Percentiles rank a stretch among this genome's conserved stretches.
phyloP scores from a whole-genome alignment of 1,284 basidiomycete genomes.

The Pseudozyma hubeiensis region DNA sequence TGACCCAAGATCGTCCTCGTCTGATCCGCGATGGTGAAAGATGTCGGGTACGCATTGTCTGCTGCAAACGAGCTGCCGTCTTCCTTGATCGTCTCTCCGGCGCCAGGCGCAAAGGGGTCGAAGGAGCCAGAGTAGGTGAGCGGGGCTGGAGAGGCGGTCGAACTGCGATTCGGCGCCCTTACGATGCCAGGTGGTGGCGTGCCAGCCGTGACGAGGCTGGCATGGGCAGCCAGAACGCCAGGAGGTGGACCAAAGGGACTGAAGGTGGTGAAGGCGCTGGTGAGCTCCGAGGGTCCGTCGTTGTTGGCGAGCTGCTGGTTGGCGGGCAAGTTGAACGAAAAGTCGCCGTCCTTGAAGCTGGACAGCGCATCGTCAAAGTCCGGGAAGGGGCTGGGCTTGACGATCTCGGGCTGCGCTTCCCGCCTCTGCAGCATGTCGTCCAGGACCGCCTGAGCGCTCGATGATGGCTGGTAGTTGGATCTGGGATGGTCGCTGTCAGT shows the following conservation, averaged over 20 bases:
- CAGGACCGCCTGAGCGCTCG: slow-evolving; percentile 81
- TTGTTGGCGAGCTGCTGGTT: slow-evolving; percentile 32
- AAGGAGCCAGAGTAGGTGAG: slow-evolving; percentile 64
- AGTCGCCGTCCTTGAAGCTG: slow-evolving; percentile 63
- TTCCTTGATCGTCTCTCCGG: slow-evolving; percentile 51
- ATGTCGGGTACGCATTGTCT: slow-evolving; percentile 26
- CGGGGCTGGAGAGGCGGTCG: slow-evolving; percentile 43
- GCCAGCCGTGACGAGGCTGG: slow-evolving; percentile 27
- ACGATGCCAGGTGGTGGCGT: slow-evolving; percentile 39
- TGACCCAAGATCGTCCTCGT: slow-evolving; percentile 53
- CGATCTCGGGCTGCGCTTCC: slow-evolving; percentile 78
- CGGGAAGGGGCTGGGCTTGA: slow-evolving; percentile 61
- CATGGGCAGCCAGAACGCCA: slow-evolving; percentile 38
- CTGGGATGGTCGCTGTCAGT: slow-evolving; percentile 71
- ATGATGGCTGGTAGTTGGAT: slow-evolving; percentile 84
- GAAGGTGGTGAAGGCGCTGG: slow-evolving; percentile 42
- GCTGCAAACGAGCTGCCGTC: slow-evolving; percentile 35
- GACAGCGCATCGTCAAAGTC: slow-evolving; percentile 64
- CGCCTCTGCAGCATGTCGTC: slow-evolving; percentile 84
- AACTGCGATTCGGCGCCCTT: slow-evolving; percentile 44
- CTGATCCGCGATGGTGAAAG: slow-evolving; percentile 56
- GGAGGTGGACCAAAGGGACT: slow-evolving; percentile 44
- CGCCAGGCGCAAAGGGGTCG: slow-evolving; percentile 63
- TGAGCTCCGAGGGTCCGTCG: slow-evolving; percentile 38
- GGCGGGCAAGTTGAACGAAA: slow-evolving; percentile 61